phyloP scores from a whole-genome alignment of 1,139 yeast genomes.

The Candida neerlandica region DNA sequence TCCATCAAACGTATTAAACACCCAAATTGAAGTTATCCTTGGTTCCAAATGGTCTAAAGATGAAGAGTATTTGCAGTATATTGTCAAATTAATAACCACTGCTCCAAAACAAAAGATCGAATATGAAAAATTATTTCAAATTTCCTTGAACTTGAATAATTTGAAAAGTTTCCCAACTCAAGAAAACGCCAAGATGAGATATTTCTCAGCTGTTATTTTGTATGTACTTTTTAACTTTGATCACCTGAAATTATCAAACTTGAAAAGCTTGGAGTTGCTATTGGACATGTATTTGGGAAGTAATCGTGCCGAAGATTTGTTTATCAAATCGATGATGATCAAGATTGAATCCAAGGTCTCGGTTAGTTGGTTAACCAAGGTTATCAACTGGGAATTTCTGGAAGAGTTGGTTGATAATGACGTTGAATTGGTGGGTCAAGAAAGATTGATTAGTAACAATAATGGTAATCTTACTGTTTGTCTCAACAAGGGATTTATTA shows the following conservation, averaged over 20 bases:
- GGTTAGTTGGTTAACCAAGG: slow-evolving; percentile 59
- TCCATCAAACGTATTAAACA: slow-evolving; percentile 53
- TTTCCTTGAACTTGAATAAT: slow-evolving; percentile 55
- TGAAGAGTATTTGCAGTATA: slow-evolving; percentile 44
- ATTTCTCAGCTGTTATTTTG: slow-evolving; percentile 46
- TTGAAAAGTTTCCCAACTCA: slow-evolving; percentile 30
- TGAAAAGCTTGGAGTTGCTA: slow-evolving; percentile 12
- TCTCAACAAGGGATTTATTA: slow-evolving; percentile 54
- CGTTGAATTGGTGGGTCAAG: slow-evolving; percentile 44
- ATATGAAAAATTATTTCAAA: slow-evolving; percentile 60
- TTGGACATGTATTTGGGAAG: slow-evolving; percentile 58
- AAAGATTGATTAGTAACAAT: slow-evolving; percentile 49
- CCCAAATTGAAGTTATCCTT: slow-evolving; percentile 70
- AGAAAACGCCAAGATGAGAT: slow-evolving; percentile 29
- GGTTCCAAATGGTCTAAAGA: slow-evolving; percentile 47
- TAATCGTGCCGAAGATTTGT: slow-evolving; percentile 57
- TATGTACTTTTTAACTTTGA: slow-evolving; percentile 51
- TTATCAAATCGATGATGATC: slow-evolving; percentile 58
- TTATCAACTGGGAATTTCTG: slow-evolving; percentile 68
- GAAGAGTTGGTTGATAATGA: slow-evolving; percentile 43
- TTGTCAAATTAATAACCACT: slow-evolving; percentile 34
- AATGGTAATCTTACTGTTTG: slow-evolving; percentile 45
- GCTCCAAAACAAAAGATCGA: slow-evolving; percentile 43
- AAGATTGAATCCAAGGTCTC: slow-evolving; percentile 56
- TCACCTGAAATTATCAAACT: slow-evolving; percentile 49